A percentile compares a stretch with the other conserved stretches of the same genome.
phyloP scores from a whole-genome alignment of 75 land plant species.

The Picea glauca region DNA sequence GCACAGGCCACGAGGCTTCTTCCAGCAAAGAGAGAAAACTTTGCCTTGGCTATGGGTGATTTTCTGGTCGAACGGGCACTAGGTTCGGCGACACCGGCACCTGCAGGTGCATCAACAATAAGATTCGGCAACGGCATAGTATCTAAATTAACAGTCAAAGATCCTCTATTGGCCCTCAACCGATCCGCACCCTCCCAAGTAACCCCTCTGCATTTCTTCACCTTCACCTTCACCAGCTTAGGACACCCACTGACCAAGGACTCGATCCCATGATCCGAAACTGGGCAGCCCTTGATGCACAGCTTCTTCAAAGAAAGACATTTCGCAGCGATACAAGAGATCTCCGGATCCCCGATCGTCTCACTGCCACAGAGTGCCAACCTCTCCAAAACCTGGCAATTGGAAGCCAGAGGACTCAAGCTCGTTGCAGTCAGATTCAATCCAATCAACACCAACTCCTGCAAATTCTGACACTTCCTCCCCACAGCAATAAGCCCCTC shows the following conservation, averaged over 20 bases:
- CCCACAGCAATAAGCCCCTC: slow-evolving; percentile 37
- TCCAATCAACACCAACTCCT: slow-evolving; percentile 47
- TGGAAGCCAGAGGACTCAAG: slow-evolving; percentile 27
- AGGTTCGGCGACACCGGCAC: background rate
- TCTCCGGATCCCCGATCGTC: slow-evolving; percentile 40
- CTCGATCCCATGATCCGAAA: slow-evolving; percentile 41
- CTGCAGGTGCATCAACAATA: background rate
- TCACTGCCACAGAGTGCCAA: slow-evolving; percentile 46
- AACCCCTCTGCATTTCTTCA: slow-evolving; percentile 47
- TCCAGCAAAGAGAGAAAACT: background rate
- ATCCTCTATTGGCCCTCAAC: background rate
- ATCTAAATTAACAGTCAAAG: background rate
- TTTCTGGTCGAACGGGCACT: background rate
- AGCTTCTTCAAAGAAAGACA: slow-evolving; percentile 37
- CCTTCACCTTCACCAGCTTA: slow-evolving; percentile 38
- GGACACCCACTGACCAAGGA: slow-evolving; percentile 39
- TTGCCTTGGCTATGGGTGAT: background rate
- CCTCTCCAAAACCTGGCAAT: slow-evolving; percentile 37
- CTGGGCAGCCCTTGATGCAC: slow-evolving; percentile 50
- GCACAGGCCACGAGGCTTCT: slow-evolving; percentile 1
- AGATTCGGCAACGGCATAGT: background rate
- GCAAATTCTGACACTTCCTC: slow-evolving; percentile 27
- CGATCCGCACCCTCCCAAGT: slow-evolving; percentile 4
- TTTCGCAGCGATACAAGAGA: slow-evolving; percentile 29
- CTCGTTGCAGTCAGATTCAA: slow-evolving; percentile 26